Evolutionary conservation across 2,329 filamentous ascomycete species (phyloP).

Genomic region (Paraphoma sp.): DNA sequence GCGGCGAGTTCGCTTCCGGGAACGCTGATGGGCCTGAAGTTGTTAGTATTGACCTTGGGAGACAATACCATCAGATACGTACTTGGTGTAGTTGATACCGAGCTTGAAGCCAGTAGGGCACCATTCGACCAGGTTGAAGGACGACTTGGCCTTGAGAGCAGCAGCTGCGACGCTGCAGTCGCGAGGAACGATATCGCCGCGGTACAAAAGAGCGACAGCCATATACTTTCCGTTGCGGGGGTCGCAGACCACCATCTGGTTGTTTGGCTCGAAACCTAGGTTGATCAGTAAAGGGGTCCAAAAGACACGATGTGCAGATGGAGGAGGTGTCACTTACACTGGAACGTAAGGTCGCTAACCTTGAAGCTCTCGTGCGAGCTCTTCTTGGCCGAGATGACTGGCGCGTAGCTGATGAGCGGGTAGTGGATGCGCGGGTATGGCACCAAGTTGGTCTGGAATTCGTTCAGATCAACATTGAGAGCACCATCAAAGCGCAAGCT

Average conservation of each 20-base stretch:
- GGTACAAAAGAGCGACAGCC: constrained; percentile 75
- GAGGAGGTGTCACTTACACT: constrained; percentile 57
- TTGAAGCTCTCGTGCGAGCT: constrained; percentile 89
- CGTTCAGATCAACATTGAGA: constrained; percentile 76
- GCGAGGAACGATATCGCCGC: constrained; percentile 73
- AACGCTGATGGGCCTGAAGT: constrained; percentile 87
- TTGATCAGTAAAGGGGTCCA: neutral
- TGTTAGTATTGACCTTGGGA: constrained; percentile 10
- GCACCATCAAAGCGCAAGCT: constrained; percentile 75
- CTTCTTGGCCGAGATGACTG: constrained; percentile 74
- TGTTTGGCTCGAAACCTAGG: constrained; percentile 76
- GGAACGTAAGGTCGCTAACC: constrained; percentile 77
- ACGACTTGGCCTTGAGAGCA: constrained; percentile 72
- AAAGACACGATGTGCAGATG: neutral
- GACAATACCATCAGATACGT: constrained; percentile 9
- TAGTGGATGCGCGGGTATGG: constrained; percentile 78
- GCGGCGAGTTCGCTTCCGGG: constrained; percentile 97
- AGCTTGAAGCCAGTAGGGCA: constrained; percentile 79
- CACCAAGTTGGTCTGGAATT: constrained; percentile 79
- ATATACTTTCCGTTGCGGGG: constrained; percentile 79
- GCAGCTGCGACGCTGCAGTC: constrained; percentile 73
- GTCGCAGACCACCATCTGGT: constrained; percentile 80
- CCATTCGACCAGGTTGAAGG: constrained; percentile 78
- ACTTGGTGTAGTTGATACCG: constrained; percentile 74
- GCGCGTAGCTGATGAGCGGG: constrained; percentile 75